phyloP scores from a whole-genome alignment of 2,329 filamentous ascomycete species.

The Hymenoscyphus salicellus region DNA sequence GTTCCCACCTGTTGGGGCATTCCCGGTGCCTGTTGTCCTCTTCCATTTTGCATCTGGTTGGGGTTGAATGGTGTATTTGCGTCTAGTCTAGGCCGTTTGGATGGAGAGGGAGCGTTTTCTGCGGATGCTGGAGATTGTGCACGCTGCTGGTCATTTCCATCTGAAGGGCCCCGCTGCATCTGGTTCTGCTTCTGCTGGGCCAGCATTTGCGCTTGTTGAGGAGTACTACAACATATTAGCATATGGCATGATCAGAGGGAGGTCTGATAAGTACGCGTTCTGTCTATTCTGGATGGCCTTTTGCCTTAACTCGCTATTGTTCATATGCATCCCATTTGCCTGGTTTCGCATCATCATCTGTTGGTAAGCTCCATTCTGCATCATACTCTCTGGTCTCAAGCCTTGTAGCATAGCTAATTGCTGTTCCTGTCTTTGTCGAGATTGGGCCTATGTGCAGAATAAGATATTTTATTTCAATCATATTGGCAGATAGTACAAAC shows the following conservation, averaged over 20 bases:
- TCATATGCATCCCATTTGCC: conserved; percentile 56
- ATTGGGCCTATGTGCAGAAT: conserved; percentile 54
- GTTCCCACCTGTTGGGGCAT: conserved; percentile 70
- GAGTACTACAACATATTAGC: conserved; percentile 34
- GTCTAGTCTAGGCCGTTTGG: conserved; percentile 82
- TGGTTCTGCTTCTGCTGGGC: conserved; percentile 72
- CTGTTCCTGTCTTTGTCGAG: conserved; percentile 69
- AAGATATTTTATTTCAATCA: conserved; percentile 5
- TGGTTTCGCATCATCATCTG: conserved; percentile 70
- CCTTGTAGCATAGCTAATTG: conserved; percentile 75
- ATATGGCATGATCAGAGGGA: background rate
- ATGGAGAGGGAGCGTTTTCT: conserved; percentile 88
- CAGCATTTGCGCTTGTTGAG: conserved; percentile 61
- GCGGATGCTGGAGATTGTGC: conserved; percentile 77
- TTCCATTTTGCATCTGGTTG: conserved; percentile 68
- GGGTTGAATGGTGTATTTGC: conserved; percentile 64
- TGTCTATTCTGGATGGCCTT: conserved; percentile 77
- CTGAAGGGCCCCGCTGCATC: conserved; percentile 86
- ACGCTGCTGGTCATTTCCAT: conserved; percentile 71
- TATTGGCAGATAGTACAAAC: conserved; percentile 48
- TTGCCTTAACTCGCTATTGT: conserved; percentile 62
- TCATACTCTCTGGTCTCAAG: conserved; percentile 59
- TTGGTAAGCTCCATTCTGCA: conserved; percentile 50
- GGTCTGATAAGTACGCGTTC: conserved; percentile 56
- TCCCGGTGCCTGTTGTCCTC: conserved; percentile 55